Conservation (phyloP, 2,329 filamentous ascomycete genomes). For the Colletotrichum brevisporum region DNA sequence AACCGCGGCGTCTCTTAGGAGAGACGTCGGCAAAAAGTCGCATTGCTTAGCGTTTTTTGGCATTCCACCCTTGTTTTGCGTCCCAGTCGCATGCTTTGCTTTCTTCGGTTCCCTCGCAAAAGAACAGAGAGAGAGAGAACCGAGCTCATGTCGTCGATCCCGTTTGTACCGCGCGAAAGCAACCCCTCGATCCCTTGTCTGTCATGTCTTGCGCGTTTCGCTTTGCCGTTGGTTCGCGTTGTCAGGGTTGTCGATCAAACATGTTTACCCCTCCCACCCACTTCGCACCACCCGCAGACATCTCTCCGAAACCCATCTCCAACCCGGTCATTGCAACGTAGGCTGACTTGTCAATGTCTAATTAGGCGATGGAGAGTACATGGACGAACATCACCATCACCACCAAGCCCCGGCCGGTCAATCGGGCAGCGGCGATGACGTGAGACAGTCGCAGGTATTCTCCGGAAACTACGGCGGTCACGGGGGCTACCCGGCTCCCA, state of each 20-base stretch:
- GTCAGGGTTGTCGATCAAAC: conserved; percentile 39
- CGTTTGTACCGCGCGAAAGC: conserved; percentile 34
- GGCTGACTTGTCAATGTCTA: conserved; percentile 43
- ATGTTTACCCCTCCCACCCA: conserved; percentile 34
- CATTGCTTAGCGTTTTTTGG: conserved; percentile 42
- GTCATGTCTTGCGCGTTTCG: conserved; percentile 37
- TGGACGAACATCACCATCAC: conserved; percentile 78
- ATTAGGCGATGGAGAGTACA: conserved; percentile 72
- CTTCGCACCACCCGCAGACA: conserved; percentile 34
- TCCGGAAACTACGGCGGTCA: conserved; percentile 73
- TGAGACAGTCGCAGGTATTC: conserved; percentile 83
- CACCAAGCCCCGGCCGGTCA: conserved; percentile 71
- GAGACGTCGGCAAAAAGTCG: conserved; percentile 43
- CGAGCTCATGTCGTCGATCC: conserved; percentile 26
- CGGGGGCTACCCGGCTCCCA: conserved; percentile 69
- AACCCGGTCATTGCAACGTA: conserved; percentile 38
- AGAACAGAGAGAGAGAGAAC: background rate
- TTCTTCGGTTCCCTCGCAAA: conserved; percentile 9
- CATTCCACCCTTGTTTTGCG: conserved; percentile 39
- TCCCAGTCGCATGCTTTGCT: conserved; percentile 38
- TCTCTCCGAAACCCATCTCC: conserved; percentile 28
- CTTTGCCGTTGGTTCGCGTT: conserved; percentile 30
- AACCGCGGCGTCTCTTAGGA: conserved; percentile 37
- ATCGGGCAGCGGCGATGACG: conserved; percentile 69
- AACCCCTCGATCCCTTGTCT: conserved; percentile 30